Percentiles rank a stretch among this genome's conserved stretches.
These are phyloP conservation scores for Xanthoceras sorbifolium DNA, from an alignment of 345 rosid genomes.

Conservation along the genomic window DNA sequence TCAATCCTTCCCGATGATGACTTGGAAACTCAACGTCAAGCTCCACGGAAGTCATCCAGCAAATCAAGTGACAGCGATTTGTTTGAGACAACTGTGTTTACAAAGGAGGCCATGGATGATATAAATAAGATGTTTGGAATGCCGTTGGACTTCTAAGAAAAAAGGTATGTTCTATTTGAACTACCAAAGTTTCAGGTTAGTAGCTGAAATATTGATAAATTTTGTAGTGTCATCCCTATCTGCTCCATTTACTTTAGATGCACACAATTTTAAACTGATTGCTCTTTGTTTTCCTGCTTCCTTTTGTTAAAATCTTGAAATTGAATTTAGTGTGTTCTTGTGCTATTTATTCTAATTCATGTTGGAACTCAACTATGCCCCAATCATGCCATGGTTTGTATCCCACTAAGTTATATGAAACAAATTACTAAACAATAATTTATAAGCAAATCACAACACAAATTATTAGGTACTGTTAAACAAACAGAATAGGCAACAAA, in stretches of 20 bases:
- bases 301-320: slow-evolving; percentile 4
- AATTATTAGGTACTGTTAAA: background rate
- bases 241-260: too few relatives aligned
- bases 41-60: slow-evolving; percentile 33
- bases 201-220: slow-evolving; percentile 7
- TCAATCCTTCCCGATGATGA: slow-evolving; percentile 81
- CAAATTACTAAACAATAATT: background rate
- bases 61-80: slow-evolving; percentile 49
- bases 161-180: slow-evolving; percentile 8
- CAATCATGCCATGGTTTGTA: too few relatives aligned
- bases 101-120: slow-evolving; percentile 88
- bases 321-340: background rate
- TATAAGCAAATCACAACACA: background rate
- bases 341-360: background rate
- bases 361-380: slow-evolving; percentile 8
- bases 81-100: slow-evolving; percentile 77
- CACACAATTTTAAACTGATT: too few relatives aligned
- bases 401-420: too few relatives aligned
- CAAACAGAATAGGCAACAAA: slow-evolving; percentile 11
- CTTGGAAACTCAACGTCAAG: slow-evolving; percentile 35
- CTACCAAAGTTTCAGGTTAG: background rate
- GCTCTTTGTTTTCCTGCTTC: too few relatives aligned
- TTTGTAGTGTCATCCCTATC: background rate
- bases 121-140: slow-evolving; percentile 80
- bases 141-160: slow-evolving; percentile 72